Conservation (phyloP, 352 stramenopile species). For the Phytophthora nicotianae region DNA sequence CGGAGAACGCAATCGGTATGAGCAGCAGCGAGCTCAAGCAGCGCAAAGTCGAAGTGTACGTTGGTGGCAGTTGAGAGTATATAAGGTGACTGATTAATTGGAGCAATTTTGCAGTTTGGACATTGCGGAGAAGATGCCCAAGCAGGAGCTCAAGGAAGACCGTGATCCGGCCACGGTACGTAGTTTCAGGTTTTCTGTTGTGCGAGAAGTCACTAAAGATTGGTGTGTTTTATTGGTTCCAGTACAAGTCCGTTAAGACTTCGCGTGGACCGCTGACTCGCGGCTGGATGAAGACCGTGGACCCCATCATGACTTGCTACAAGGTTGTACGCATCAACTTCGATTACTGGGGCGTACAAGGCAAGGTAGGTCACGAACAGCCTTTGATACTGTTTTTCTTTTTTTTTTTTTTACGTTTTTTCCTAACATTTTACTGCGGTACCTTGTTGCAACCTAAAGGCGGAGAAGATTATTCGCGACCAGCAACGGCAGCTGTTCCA, state of each 20-base stretch:
- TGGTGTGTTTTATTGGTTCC: slow-evolving; percentile 9
- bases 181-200: neutral
- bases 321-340: slow-evolving; percentile 90
- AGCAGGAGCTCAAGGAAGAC: slow-evolving; percentile 77
- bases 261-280: slow-evolving; percentile 66
- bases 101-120: slow-evolving; percentile 49
- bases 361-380: slow-evolving; percentile 44
- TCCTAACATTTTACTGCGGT: neutral
- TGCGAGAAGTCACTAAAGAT: neutral
- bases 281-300: slow-evolving; percentile 72
- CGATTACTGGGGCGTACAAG: slow-evolving; percentile 87
- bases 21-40: slow-evolving; percentile 72
- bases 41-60: slow-evolving; percentile 79
- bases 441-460: slow-evolving; percentile 24
- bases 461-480: slow-evolving; percentile 83
- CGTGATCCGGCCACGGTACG: slow-evolving; percentile 63
- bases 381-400: no score
- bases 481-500: slow-evolving; percentile 87
- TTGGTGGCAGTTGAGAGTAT: slow-evolving; percentile 7
- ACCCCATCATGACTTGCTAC: slow-evolving; percentile 88
- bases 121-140: slow-evolving; percentile 78
- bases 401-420: neutral
- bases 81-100: neutral
- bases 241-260: slow-evolving; percentile 80
- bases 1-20: slow-evolving; percentile 74